Evolutionary conservation across 176 grass and related monocot genomes (phyloP), one percentile per base, ranked within the genome.

Genomic region (Oryza glumipatula): DNA sequence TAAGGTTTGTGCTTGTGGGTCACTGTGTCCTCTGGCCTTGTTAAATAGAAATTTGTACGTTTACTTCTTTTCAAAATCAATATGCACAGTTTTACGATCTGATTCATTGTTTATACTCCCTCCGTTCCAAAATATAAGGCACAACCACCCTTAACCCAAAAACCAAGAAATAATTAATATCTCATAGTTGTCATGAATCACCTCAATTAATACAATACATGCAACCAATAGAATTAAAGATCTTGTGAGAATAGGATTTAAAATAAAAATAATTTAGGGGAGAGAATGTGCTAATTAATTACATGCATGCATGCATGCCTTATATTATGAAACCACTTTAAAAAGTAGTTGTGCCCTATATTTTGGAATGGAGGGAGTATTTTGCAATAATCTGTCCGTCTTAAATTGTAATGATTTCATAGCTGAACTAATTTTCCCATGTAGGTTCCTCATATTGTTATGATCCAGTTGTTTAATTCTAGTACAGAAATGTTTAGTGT

Each of bases 21-120:
- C 30, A 32, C 30, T 32, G 30, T 32, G 30, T 90, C 76, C 80
- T 58, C 22, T 58, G 56, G 23, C 81, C 44, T 77, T 88, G 82
- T 39, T 79, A 26, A 14, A 83, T 83, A 83, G 26, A 64, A 86
- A 39, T 65, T 78, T 79, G 16, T 21, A 17, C 19, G 14, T 83
- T 71, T 81, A 68, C 48, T 65, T 43, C 2, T 67, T 28, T 12
- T 35, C 4, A 23, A 5, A 46, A 23, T 39, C 54, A 77, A 48
- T 63, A 21, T 4, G 23, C 19, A 19, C 33, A 54, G 24, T 84
- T 56, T 76, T 76, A 68, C 15, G 28, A 56, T 39, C 45, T 68
- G 73, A 7, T n/a, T 56, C n/a, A 67, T 76, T 30, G 26, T 47
- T 87, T 49, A 76, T 35, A 32, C 30, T 32, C 30, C 30, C 30